Percentiles rank a stretch among this genome's conserved stretches.
Conservation (phyloP, 495 filamentous ascomycete genomes). For the Hypoxylon intermedium region DNA sequence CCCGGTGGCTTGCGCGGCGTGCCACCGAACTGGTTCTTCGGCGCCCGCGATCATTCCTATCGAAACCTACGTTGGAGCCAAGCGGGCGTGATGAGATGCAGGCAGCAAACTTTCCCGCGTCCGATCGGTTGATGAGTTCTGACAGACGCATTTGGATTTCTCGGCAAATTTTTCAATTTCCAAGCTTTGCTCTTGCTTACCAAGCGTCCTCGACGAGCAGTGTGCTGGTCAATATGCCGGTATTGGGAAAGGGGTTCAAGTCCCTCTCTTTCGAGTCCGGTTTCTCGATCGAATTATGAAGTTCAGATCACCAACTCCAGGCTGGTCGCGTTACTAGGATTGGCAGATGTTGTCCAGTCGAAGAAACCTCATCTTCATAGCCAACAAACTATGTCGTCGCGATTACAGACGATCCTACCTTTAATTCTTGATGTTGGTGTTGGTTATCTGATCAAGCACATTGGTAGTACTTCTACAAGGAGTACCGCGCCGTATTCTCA, state of each 20-base stretch:
- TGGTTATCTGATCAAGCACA: not conserved
- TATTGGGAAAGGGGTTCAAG: not conserved
- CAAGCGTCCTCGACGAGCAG: constrained; percentile 7
- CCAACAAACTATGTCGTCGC: too few relatives aligned
- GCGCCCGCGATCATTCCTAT: constrained; percentile 17
- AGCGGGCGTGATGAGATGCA: constrained; percentile 32
- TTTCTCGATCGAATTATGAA: constrained; percentile 9
- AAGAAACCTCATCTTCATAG: too few relatives aligned
- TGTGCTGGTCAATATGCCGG: not conserved
- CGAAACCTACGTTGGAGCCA: constrained; percentile 18
- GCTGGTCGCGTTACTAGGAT: too few relatives aligned
- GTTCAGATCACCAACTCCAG: constrained; percentile 10
- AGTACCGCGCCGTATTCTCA: not conserved
- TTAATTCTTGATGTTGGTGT: too few relatives aligned
- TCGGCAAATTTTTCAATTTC: constrained; percentile 3
- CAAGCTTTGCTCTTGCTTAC: constrained; percentile 7
- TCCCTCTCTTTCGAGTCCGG: constrained; percentile 14
- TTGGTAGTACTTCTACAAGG: constrained; percentile 1
- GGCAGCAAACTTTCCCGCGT: constrained; percentile 32
- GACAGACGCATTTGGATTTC: constrained; percentile 13
- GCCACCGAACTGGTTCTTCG: constrained; percentile 23
- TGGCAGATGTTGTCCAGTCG: too few relatives aligned
- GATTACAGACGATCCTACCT: too few relatives aligned
- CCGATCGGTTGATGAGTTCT: constrained; percentile 20
- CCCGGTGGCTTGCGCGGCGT: constrained; percentile 29